These are phyloP conservation scores for Chenopodium quinoa DNA, from an alignment of 148 eudicot genomes.

Conservation along the genomic window DNA sequence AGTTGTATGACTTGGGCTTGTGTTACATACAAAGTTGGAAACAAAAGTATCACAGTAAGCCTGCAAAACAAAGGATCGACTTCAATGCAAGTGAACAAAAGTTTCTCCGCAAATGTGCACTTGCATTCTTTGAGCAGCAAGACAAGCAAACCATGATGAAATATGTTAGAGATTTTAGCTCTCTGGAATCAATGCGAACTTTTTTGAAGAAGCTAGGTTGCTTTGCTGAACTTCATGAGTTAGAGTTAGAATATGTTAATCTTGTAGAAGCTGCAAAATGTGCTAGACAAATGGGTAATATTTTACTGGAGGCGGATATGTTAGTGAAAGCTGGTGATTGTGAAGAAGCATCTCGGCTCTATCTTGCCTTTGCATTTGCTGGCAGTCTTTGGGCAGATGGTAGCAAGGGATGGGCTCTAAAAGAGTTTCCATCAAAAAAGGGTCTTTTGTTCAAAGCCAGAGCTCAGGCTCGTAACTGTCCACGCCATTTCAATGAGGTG, in stretches of 20 bases:
- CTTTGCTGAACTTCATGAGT: constrained; percentile 32
- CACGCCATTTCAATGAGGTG: constrained; percentile 18
- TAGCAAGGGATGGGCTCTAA: constrained; percentile 53
- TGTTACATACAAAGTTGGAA: constrained; percentile 32
- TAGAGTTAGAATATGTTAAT: constrained; percentile 34
- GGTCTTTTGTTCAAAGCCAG: constrained; percentile 38
- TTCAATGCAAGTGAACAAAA: constrained; percentile 28
- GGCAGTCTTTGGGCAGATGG: constrained; percentile 45
- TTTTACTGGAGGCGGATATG: constrained; percentile 31
- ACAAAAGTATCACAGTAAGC: not conserved
- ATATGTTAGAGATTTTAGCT: constrained; percentile 47
- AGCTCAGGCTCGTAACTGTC: constrained; percentile 21
- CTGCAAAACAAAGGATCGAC: not conserved
- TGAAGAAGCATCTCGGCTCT: constrained; percentile 29
- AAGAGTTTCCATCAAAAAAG: constrained; percentile 38
- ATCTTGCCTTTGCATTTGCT: constrained; percentile 38
- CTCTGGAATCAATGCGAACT: constrained; percentile 36
- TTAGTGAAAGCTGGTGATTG: constrained; percentile 23
- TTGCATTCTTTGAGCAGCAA: constrained; percentile 29
- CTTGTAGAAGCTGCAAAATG: constrained; percentile 30
- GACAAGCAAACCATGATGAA: constrained; percentile 49
- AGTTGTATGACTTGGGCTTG: constrained; percentile 38
- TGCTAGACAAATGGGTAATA: constrained; percentile 29
- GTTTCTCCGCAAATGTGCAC: constrained; percentile 43
- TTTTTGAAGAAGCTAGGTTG: constrained; percentile 48